These are phyloP conservation scores for Cryptococcus sp. DNA, from an alignment of 1,284 basidiomycete species.

Conservation along the genomic window DNA sequence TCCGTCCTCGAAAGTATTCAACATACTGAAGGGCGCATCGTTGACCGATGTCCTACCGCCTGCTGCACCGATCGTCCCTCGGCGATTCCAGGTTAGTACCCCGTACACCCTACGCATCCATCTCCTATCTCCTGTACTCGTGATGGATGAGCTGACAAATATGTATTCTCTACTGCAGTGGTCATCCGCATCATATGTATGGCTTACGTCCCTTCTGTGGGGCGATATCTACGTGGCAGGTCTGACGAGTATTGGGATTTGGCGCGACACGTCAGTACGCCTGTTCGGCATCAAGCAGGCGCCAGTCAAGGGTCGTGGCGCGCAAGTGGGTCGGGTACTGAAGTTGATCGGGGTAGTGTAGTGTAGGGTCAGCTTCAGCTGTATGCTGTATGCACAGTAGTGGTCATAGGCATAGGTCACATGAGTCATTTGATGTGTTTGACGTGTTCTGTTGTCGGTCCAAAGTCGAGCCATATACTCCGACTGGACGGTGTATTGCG, in stretches of 20 bases:
- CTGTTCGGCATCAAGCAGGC: conserved; percentile 87
- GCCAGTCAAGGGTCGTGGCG: conserved; percentile 35
- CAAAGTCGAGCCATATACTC: too few species aligned
- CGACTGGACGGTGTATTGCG: too few species aligned
- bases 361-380: too few species aligned
- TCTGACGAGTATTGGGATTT: conserved; percentile 77
- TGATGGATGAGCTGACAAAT: background rate
- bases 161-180: conserved; percentile 59
- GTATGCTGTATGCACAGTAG: too few species aligned
- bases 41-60: conserved; percentile 76
- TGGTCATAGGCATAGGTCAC: too few species aligned
- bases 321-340: conserved; percentile 47
- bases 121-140: background rate
- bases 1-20: conserved; percentile 58
- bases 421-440: too few species aligned
- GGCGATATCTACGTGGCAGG: conserved; percentile 89
- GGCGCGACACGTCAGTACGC: conserved; percentile 81
- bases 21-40: conserved; percentile 62
- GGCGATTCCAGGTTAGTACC: conserved; percentile 68
- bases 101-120: background rate
- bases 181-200: conserved; percentile 82
- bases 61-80: conserved; percentile 63
- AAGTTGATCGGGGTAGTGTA: conserved; percentile 49
- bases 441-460: too few species aligned
- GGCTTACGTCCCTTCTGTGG: conserved; percentile 88